phyloP scores from a whole-genome alignment of 345 rosid species.

The Turnera subulata region DNA sequence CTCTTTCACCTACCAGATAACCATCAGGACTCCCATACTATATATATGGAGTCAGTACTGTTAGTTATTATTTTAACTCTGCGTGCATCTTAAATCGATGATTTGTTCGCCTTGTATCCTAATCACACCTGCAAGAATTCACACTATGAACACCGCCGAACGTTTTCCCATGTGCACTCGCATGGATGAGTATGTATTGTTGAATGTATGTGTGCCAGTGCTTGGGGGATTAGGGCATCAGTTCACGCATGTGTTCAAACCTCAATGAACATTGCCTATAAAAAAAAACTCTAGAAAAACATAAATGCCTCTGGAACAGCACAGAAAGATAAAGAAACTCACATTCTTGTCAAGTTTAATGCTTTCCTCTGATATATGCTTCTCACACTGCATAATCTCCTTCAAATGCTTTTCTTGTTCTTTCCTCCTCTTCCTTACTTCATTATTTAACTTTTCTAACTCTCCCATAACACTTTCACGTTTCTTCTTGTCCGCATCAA shows the following conservation, averaged over 20 bases:
- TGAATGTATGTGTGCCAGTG: no score
- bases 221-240: no score
- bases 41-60: no score
- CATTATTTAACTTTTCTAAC: constrained; percentile 55
- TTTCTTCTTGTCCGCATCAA: constrained; percentile 57
- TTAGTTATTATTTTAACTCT: no score
- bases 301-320: not conserved
- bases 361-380: constrained; percentile 74
- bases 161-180: no score
- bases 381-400: constrained; percentile 72
- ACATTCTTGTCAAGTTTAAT: constrained; percentile 63
- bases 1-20: no score
- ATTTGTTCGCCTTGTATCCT: no score
- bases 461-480: constrained; percentile 60
- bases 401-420: constrained; percentile 78
- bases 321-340: constrained; percentile 29
- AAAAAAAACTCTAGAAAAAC: not conserved
- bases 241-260: not conserved
- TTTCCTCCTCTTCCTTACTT: constrained; percentile 59
- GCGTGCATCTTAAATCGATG: no score
- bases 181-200: no score
- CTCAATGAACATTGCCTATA: not conserved
- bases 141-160: no score
- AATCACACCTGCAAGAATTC: no score
- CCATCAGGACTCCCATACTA: no score